phyloP scores from a whole-genome alignment of 2,329 filamentous ascomycete genomes.

The Pseudocercospora fijiensis region DNA sequence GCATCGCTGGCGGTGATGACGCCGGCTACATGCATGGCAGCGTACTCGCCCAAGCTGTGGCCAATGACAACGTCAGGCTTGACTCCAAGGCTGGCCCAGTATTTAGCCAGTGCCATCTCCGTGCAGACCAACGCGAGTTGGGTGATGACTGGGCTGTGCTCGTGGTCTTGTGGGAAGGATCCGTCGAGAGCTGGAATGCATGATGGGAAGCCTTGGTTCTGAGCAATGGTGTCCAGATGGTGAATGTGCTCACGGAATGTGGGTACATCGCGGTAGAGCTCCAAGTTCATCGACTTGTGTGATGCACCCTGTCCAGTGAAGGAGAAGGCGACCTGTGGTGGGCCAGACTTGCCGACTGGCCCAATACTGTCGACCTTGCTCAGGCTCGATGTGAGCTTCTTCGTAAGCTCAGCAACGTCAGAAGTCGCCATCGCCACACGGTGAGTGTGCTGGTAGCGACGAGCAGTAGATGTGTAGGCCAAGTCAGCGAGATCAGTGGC shows the following conservation, averaged over 20 bases:
- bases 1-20: constrained; percentile 24
- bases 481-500: constrained; percentile 53
- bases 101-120: constrained; percentile 16
- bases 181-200: constrained; percentile 33
- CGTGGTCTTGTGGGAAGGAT: constrained; percentile 12
- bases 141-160: constrained; percentile 23
- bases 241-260: constrained; percentile 37
- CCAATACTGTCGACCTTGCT: constrained; percentile 19
- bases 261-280: constrained; percentile 36
- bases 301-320: constrained; percentile 44
- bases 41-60: constrained; percentile 19
- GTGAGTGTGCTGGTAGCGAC: constrained; percentile 47
- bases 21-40: constrained; percentile 16
- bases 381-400: constrained; percentile 18
- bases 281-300: constrained; percentile 29
- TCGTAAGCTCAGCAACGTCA: constrained; percentile 34
- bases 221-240: constrained; percentile 34
- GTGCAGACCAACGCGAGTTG: constrained; percentile 33
- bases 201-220: constrained; percentile 36
- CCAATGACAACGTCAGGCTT: constrained; percentile 27
- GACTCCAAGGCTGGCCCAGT: constrained; percentile 5
- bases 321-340: constrained; percentile 39
- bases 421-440: constrained; percentile 38
- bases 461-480: constrained; percentile 67
- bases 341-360: constrained; percentile 19